Evolutionary conservation across 1,284 basidiomycete genomes (phyloP).

Genomic region (Ganoderma boninense): DNA sequence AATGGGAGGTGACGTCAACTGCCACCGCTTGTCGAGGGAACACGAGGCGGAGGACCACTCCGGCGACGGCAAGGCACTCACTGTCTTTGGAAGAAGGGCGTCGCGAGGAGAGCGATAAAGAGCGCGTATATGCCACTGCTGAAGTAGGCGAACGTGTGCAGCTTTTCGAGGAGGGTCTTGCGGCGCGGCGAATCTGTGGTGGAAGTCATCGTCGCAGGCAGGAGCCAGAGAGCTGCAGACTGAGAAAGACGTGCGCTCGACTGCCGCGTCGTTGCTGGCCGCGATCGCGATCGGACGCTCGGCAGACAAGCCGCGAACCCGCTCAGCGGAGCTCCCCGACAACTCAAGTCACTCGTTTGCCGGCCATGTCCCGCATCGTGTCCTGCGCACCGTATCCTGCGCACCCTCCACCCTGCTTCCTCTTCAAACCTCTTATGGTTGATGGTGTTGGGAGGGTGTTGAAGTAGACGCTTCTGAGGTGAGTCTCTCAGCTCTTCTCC

Average conservation of each 20-base stretch:
- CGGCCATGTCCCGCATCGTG: not conserved
- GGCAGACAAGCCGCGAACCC: not conserved
- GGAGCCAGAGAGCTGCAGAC: too few species aligned
- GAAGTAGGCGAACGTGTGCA: constrained; percentile 48
- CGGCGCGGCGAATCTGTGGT: not conserved
- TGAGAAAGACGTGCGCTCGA: not conserved
- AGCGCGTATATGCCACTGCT: constrained; percentile 62
- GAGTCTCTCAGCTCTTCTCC: not conserved
- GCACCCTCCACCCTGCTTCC: not conserved
- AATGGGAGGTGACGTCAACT: not conserved
- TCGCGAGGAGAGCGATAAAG: constrained; percentile 61
- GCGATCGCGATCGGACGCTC: not conserved
- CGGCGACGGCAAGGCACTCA: constrained; percentile 47
- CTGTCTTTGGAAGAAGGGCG: constrained; percentile 80
- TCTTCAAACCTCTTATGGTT: not conserved
- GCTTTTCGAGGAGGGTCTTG: constrained; percentile 39
- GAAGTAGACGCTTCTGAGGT: not conserved
- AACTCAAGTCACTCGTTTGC: not conserved
- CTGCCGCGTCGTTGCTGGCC: not conserved
- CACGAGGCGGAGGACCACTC: not conserved
- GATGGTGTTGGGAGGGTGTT: not conserved
- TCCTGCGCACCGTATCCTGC: not conserved
- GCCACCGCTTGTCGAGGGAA: constrained; percentile 10
- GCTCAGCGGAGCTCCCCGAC: not conserved
- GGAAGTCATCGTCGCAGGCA: not conserved